Evolutionary conservation across 2,329 filamentous ascomycete species (phyloP).

Genomic region (Monosporascus ibericus): DNA sequence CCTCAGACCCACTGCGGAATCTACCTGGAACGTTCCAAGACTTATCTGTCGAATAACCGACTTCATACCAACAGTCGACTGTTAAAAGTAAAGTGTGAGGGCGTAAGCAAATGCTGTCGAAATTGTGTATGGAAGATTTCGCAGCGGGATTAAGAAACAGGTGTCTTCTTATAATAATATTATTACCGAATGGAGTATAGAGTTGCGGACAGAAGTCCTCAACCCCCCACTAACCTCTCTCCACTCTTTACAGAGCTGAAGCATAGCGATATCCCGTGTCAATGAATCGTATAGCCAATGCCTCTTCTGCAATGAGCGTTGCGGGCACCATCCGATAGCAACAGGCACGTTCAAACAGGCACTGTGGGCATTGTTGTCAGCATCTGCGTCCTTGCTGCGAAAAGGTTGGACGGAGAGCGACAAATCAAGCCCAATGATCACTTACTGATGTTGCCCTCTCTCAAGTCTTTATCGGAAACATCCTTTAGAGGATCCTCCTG

Average conservation of each 20-base stretch:
- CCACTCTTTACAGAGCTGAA: no score
- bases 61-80: no score
- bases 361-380: neutral
- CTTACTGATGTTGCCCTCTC: conserved; percentile 11
- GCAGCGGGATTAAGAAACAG: no score
- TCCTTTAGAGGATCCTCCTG: conserved; percentile 17
- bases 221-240: no score
- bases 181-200: no score
- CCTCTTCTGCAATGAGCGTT: neutral
- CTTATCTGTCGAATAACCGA: neutral
- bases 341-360: neutral
- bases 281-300: no score
- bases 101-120: no score
- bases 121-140: no score
- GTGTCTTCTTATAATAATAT: no score
- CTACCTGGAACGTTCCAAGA: neutral
- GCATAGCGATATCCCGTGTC: no score
- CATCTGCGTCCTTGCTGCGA: neutral
- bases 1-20: neutral
- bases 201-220: no score
- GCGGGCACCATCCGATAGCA: neutral
- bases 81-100: no score
- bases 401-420: neutral
- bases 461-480: conserved; percentile 14
- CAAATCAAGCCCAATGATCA: conserved; percentile 9